Evolutionary conservation across 1,284 basidiomycete species (phyloP).

Genomic region (Irpex sp.): DNA sequence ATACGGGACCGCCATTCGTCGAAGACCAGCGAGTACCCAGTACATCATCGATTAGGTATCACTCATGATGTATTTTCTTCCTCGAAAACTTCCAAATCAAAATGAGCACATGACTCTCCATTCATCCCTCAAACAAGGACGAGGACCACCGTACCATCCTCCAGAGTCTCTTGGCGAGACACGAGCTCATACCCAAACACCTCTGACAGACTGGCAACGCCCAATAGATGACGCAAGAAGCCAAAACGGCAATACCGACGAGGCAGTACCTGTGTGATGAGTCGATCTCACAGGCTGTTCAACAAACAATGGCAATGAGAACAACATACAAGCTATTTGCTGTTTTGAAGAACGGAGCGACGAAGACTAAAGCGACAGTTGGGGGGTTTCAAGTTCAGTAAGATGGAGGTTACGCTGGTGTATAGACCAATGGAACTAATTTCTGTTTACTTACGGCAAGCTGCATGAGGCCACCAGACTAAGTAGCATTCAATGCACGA

Average conservation of each 20-base stretch:
- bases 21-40: neutral
- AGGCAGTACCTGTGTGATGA: too few relatives aligned
- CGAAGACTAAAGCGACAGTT: too few relatives aligned
- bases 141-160: constrained; percentile 52
- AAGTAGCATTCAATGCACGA: too few relatives aligned
- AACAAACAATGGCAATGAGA: too few relatives aligned
- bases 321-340: constrained; percentile 27
- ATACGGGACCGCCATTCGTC: neutral
- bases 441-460: too few relatives aligned
- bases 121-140: constrained; percentile 24
- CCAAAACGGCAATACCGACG: constrained; percentile 42
- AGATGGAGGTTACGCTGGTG: too few relatives aligned
- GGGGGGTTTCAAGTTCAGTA: too few relatives aligned
- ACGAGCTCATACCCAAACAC: constrained; percentile 45
- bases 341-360: too few relatives aligned
- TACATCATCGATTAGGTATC: neutral
- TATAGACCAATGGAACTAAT: too few relatives aligned
- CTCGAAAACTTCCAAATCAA: neutral
- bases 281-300: too few relatives aligned
- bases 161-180: constrained; percentile 41
- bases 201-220: constrained; percentile 42
- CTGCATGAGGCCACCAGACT: too few relatives aligned
- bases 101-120: neutral
- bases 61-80: neutral
- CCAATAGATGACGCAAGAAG: constrained; percentile 49